phyloP scores from a whole-genome alignment of 257 asterid species.

The Fraxinus pennsylvanica region DNA sequence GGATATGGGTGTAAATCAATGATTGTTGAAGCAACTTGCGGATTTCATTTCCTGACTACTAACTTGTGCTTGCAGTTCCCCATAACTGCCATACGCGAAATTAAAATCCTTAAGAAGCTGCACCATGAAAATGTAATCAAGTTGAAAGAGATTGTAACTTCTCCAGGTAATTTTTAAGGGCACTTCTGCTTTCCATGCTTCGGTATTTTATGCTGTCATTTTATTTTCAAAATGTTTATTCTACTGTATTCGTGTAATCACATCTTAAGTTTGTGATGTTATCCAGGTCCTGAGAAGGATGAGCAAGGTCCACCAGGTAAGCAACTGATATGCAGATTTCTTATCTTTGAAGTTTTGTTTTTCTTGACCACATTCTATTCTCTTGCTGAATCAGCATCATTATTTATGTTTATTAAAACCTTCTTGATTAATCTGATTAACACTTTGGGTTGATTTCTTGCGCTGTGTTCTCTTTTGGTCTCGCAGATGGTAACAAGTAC shows the following conservation, averaged over 20 bases:
- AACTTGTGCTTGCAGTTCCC: conserved; percentile 63
- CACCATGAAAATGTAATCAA: conserved; percentile 83
- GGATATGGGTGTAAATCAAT: conserved; percentile 4
- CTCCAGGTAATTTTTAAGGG: conserved; percentile 51
- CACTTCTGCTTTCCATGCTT: neutral
- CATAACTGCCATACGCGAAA: conserved; percentile 86
- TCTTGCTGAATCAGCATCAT: neutral
- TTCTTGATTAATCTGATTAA: neutral
- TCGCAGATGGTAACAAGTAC: conserved; percentile 80
- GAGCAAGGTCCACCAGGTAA: conserved; percentile 67
- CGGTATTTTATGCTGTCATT: neutral
- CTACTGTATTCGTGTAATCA: neutral
- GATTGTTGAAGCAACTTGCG: neutral
- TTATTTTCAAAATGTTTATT: neutral
- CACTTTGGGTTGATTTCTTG: conserved; percentile 12
- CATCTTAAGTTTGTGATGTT: conserved; percentile 27
- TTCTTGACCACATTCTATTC: neutral
- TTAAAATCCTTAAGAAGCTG: conserved; percentile 84
- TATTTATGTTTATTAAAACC: neutral
- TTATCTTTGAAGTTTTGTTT: neutral
- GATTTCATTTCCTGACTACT: conserved; percentile 16
- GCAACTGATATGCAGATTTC: conserved; percentile 1
- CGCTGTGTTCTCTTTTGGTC: conserved; percentile 20
- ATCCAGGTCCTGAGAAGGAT: conserved; percentile 79
- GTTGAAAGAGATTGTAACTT: conserved; percentile 85